Base-by-base conservation (phyloP, 331 rosid species). In the Quercus phellos region DNA sequence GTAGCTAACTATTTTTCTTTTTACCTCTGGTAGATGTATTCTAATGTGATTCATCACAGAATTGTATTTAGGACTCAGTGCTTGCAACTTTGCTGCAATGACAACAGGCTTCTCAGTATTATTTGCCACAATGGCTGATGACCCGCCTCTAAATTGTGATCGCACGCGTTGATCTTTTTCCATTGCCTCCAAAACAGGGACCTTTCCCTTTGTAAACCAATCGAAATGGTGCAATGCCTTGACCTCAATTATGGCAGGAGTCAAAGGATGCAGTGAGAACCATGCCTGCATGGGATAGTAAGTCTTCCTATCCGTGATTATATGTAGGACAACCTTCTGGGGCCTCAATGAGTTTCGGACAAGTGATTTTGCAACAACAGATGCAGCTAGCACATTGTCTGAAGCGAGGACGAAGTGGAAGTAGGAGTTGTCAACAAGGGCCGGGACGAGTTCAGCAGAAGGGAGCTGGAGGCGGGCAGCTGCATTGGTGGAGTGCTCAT, bases 251-350 rank as follows among this genome's bases (percentile, higher is more conserved):
- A 95, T 85, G 4, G 99, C 98, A 60, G 98, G 99, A 6, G 87
- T 79, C 30, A 95, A 76, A 42, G 97, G 80, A 80, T 95, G 98
- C 80, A 95, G 74, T 17, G 98, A 93, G 85, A 95, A 95, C 99
- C 98, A 95, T 27, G 99, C 99, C 74, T 95, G 99, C 99, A 95
- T 95, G 1, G 99, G 98, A 79, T 86, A 93, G 63, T 89, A 95
- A 46, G 99, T 93, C 89, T 95, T 95, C 74, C 85, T 83, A 51
- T 95, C 99, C 12, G 99, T 95, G 69, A 95, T 95, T 63, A 95
- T 88, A 78, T 95, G 99, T 66, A 95, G 89, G 78, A 93, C 91
- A 80, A 93, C 89, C 61, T 74, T 84, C 34, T 82, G 88, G 19
- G 98, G 94, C 16, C 79, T 78, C 87, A 95, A 77, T 16, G 94